Conservation (phyloP, 1,284 basidiomycete genomes). For the Flammula alnicola region DNA sequence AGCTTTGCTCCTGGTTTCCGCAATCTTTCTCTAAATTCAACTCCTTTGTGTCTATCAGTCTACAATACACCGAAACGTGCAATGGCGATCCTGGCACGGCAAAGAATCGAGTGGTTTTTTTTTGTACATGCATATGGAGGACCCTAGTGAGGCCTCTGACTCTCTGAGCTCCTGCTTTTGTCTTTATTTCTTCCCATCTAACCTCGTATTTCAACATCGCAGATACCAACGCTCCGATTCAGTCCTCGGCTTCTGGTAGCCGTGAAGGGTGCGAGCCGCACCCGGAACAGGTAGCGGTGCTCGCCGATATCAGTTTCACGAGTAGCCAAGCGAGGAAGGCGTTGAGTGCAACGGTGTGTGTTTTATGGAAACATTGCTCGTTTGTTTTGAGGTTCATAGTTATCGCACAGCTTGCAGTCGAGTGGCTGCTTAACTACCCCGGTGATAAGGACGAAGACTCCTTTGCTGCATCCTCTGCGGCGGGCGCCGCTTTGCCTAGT, state of each 20-base stretch:
- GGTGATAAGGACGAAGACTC: conserved; percentile 81
- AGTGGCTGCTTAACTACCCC: conserved; percentile 97
- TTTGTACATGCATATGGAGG: conserved; percentile 96
- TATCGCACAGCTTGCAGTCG: conserved; percentile 87
- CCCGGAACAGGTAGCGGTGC: conserved; percentile 69
- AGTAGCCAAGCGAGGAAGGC: conserved; percentile 87
- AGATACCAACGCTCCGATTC: conserved; percentile 82
- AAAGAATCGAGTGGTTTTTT: conserved; percentile 97
- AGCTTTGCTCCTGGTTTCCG: too few relatives aligned
- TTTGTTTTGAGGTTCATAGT: conserved; percentile 55
- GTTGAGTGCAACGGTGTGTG: conserved; percentile 84
- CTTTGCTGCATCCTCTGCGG: conserved; percentile 30
- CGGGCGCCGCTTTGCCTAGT: conserved; percentile 19
- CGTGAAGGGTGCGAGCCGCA: conserved; percentile 58
- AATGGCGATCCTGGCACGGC: conserved; percentile 81
- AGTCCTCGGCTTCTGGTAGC: conserved; percentile 28
- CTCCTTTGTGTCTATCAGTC: too few relatives aligned
- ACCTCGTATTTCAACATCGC: background rate
- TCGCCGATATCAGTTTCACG: conserved; percentile 95
- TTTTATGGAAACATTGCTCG: too few relatives aligned
- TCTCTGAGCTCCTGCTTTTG: too few relatives aligned
- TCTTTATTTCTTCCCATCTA: conserved; percentile 1
- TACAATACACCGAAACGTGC: conserved; percentile 87
- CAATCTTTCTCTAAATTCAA: too few relatives aligned
- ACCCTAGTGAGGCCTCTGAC: conserved; percentile 62